phyloP scores from a whole-genome alignment of 2,329 filamentous ascomycete genomes.

The Colletotrichum tabaci region DNA sequence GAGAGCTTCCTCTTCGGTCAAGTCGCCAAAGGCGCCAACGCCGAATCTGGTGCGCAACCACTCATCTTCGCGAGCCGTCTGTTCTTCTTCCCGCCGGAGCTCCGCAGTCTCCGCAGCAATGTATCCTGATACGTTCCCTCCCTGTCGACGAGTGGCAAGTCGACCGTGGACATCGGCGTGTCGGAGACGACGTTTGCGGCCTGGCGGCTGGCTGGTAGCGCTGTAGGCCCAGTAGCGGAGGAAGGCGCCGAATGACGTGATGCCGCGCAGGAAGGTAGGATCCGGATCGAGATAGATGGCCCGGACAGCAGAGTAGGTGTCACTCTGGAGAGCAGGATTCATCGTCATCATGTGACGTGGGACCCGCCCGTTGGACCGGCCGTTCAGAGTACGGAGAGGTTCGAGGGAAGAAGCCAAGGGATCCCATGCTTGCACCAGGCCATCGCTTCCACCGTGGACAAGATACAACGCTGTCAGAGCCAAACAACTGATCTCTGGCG shows the following conservation, averaged over 20 bases:
- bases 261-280: slow-evolving; percentile 85
- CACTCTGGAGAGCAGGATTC: slow-evolving; percentile 73
- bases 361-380: slow-evolving; percentile 84
- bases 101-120: slow-evolving; percentile 90
- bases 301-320: slow-evolving; percentile 85
- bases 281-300: slow-evolving; percentile 91
- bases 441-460: slow-evolving; percentile 94
- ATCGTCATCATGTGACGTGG: slow-evolving; percentile 77
- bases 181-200: slow-evolving; percentile 83
- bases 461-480: slow-evolving; percentile 89
- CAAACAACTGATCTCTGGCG: slow-evolving; percentile 86
- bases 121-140: slow-evolving; percentile 82
- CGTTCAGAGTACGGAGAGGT: slow-evolving; percentile 89
- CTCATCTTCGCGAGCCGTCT: slow-evolving; percentile 76
- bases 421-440: slow-evolving; percentile 97
- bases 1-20: slow-evolving; percentile 77
- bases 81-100: slow-evolving; percentile 80
- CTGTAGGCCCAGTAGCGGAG: slow-evolving; percentile 96
- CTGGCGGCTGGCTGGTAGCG: slow-evolving; percentile 82
- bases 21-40: slow-evolving; percentile 76
- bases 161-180: slow-evolving; percentile 74
- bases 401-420: slow-evolving; percentile 85
- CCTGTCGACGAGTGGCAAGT: slow-evolving; percentile 65
- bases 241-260: slow-evolving; percentile 89
- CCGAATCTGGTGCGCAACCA: slow-evolving; percentile 87